Base-by-base conservation (phyloP, 2,329 filamentous ascomycete genomes). In the Tolypocladium ophioglossoides region DNA sequence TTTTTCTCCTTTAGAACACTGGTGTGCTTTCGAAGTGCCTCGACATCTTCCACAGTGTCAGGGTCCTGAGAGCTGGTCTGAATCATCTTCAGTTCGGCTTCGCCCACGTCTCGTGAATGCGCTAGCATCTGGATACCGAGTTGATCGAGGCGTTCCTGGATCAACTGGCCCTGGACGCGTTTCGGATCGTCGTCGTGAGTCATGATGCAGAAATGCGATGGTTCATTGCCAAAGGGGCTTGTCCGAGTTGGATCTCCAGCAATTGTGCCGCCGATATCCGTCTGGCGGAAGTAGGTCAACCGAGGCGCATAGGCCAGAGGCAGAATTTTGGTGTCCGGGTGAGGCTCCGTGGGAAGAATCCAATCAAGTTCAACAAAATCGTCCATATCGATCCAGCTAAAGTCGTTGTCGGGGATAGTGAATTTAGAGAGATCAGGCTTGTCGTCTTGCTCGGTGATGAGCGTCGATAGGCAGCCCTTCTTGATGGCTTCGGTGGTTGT, bases 351-450 rank as follows among this genome's bases (percentile, higher is more conserved):
- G 0, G 92, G 92, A 27, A 96, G 72, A 53, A 96, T 91, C 92
- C 92, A 97, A 67, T 96, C 95, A 24, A 99, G 75, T 68, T 99
- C 94, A 34, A 99, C 91, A 70, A 99, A 99, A 67, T 99, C 94
- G 66, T 99, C 94, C 91, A 99, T 97, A 65, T 99, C 94, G 58
- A 99, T 91, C 94, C 94, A 99, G 54, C 86, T 91, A 61, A 91
- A 85, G 64, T 99, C 94, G 53, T 95, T 89, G 67, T 99, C 94
- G 0, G 94, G 92, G 51, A 99, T 99, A 0, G 86, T 92, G 66
- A 99, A 99, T 52, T 87, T 86, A 0, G 91, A 95, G 51, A 96
- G 76, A 66, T 92, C 86, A 3, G 81, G 81, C 9, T 80, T 79
- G 10, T 79, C 78, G 30, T 83, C 79, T 52, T 78, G 71, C 52